A percentile compares a stretch with the other conserved stretches of the same genome.
These are phyloP conservation scores for Erodium chrysanthum DNA, from an alignment of 441 rosid genomes.

Conservation along the genomic window DNA sequence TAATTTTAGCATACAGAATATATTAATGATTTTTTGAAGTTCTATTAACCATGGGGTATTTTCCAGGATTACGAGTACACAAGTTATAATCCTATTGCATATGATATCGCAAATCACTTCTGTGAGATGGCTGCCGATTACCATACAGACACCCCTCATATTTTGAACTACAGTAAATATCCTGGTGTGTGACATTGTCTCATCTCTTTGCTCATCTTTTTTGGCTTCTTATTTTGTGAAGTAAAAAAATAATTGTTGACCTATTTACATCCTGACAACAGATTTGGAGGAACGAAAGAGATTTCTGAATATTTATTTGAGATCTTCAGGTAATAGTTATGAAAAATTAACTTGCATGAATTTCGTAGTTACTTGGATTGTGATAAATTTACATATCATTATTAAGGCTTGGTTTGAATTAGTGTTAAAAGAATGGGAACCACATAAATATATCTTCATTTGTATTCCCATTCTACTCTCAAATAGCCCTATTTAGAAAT, in stretches of 20 bases:
- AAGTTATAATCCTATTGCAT: constrained; percentile 76
- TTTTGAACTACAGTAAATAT: constrained; percentile 67
- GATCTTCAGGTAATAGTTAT: constrained; percentile 43
- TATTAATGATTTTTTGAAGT: not conserved
- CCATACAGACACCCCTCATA: constrained; percentile 79
- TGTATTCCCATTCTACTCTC: too few species aligned
- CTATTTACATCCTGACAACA: constrained; percentile 18
- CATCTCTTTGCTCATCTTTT: constrained; percentile 8
- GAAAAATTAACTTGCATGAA: not conserved
- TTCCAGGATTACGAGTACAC: constrained; percentile 85
- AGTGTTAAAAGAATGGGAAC: too few species aligned
- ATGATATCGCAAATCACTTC: constrained; percentile 88
- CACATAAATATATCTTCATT: too few species aligned
- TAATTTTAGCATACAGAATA: not conserved
- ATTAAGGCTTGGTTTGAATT: too few species aligned
- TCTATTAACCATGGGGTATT: not conserved
- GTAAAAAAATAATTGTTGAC: not conserved
- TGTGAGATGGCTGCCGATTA: constrained; percentile 97
- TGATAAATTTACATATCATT: not conserved
- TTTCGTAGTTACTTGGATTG: not conserved
- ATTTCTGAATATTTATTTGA: constrained; percentile 49
- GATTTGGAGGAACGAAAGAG: constrained; percentile 62
- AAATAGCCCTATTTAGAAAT: too few species aligned
- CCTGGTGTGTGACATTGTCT: constrained; percentile 42
- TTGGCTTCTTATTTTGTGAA: constrained; percentile 5